Percentiles rank a stretch among this genome's conserved stretches.
phyloP scores from a whole-genome alignment of 129 eudicot genomes.

The Tagetes erecta region DNA sequence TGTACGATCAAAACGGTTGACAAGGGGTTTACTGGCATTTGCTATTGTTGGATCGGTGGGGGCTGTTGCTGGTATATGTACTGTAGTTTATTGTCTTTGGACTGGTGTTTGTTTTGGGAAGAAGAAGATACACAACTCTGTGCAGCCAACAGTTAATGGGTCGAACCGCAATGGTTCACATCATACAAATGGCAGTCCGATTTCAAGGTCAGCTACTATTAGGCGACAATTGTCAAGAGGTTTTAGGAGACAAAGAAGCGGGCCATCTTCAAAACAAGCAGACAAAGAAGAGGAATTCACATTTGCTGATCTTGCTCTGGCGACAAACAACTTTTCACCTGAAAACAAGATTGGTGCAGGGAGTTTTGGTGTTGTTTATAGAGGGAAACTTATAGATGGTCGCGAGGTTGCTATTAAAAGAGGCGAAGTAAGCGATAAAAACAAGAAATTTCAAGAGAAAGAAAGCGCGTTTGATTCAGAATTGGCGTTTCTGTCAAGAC shows the following conservation, averaged over 20 bases:
- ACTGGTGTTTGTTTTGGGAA: constrained; percentile 63
- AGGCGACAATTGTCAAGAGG: constrained; percentile 56
- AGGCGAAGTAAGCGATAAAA: constrained; percentile 32
- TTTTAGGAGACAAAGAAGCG: constrained; percentile 43
- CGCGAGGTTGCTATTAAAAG: constrained; percentile 60
- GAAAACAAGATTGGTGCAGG: constrained; percentile 58
- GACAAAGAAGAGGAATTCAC: constrained; percentile 48
- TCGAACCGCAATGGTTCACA: constrained; percentile 40
- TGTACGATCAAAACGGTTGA: constrained; percentile 13
- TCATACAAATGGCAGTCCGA: constrained; percentile 47
- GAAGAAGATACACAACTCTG: constrained; percentile 88
- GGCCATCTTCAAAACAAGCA: constrained; percentile 44
- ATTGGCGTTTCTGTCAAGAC: constrained; percentile 43
- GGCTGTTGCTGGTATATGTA: constrained; percentile 39
- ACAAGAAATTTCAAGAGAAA: constrained; percentile 43
- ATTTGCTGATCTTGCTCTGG: constrained; percentile 46
- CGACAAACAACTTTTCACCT: constrained; percentile 44
- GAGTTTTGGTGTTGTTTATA: constrained; percentile 59
- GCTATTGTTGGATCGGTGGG: constrained; percentile 53
- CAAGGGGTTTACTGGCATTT: constrained; percentile 35
- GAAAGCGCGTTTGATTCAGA: constrained; percentile 62
- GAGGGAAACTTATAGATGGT: constrained; percentile 48
- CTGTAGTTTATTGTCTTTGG: constrained; percentile 42
- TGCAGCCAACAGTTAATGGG: constrained; percentile 77
- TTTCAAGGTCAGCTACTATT: constrained; percentile 78